Conservation (phyloP, 2,329 filamentous ascomycete genomes). For the Arthrobotrys pseudoclavata region DNA sequence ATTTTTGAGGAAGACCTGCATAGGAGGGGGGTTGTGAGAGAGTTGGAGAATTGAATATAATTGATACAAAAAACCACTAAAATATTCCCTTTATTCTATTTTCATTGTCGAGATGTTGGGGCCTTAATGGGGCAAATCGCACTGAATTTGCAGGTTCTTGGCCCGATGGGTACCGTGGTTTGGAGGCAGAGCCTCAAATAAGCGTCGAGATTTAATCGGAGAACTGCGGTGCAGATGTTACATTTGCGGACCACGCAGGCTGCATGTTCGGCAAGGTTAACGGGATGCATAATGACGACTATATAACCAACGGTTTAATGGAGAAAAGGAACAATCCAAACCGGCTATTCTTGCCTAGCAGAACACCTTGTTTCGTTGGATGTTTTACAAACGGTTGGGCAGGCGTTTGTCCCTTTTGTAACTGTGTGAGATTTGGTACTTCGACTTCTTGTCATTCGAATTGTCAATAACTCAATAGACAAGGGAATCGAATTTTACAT, state of each 20-base stretch:
- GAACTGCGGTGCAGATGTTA: no score
- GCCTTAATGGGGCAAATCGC: not conserved
- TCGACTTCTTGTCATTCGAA: not conserved
- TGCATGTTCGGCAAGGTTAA: conserved; percentile 13
- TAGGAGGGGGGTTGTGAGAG: not conserved
- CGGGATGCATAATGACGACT: conserved; percentile 25
- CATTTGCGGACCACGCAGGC: not conserved
- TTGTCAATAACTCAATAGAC: not conserved
- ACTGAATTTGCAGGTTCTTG: not conserved
- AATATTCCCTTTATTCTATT: not conserved
- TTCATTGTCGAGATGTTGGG: not conserved
- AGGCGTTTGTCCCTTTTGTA: not conserved
- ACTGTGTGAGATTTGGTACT: not conserved
- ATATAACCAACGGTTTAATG: not conserved
- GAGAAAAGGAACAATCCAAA: not conserved
- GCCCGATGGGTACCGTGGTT: not conserved
- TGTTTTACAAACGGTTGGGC: conserved; percentile 5
- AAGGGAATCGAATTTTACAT: not conserved
- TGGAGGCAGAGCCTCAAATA: not conserved
- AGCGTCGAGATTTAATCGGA: not conserved
- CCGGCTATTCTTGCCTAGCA: conserved; percentile 5
- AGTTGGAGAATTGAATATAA: conserved; percentile 7
- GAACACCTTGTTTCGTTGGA: conserved; percentile 4
- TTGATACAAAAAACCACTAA: not conserved
- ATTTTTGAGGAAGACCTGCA: conserved; percentile 3